Conservation (phyloP, 306 rosid genomes). For the Lithocarpus polystachyus region DNA sequence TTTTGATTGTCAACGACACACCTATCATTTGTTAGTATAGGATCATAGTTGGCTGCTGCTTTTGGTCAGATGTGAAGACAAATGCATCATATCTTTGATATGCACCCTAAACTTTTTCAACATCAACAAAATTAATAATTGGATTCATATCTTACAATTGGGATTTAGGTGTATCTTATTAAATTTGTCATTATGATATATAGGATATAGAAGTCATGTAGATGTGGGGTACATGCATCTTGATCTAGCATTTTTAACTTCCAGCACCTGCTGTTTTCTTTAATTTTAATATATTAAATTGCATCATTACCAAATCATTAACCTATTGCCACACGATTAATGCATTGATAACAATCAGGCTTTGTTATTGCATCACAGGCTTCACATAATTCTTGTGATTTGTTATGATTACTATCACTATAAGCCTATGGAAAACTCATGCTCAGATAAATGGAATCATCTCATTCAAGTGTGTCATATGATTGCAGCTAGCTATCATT, state of each 20-base stretch:
- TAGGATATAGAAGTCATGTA: neutral
- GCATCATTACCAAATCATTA: neutral
- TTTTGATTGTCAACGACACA: neutral
- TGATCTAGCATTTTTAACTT: neutral
- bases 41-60: neutral
- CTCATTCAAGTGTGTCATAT: neutral
- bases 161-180: neutral
- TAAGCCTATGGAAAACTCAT: neutral
- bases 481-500: neutral
- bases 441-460: too few relatives aligned
- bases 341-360: neutral
- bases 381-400: neutral
- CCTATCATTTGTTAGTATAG: neutral
- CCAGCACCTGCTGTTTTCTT: neutral
- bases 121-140: neutral
- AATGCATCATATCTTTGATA: neutral
- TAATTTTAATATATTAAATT: neutral
- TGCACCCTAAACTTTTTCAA: neutral
- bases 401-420: neutral
- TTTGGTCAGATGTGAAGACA: neutral
- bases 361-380: neutral
- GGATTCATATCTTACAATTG: neutral
- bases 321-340: neutral
- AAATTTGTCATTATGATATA: neutral
- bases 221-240: slow-evolving; percentile 31